phyloP scores from a whole-genome alignment of 345 rosid genomes.

The Linum lewisii region DNA sequence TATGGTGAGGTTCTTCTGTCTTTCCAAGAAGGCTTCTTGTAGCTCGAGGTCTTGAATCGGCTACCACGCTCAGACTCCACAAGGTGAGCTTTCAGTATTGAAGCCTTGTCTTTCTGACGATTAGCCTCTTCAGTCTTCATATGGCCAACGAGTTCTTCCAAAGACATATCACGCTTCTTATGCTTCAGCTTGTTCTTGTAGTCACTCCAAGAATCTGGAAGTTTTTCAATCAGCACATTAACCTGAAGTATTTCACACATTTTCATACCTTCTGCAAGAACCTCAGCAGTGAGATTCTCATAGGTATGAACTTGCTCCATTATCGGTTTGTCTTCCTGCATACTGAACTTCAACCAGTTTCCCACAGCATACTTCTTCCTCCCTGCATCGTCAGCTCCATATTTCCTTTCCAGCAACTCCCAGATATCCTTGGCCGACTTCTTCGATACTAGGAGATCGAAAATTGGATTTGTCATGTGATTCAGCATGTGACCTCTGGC shows the following conservation, averaged over 20 bases:
- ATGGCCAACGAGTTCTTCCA: too few relatives aligned
- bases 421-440: too few relatives aligned
- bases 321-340: too few relatives aligned
- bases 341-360: too few relatives aligned
- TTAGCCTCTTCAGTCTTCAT: not conserved
- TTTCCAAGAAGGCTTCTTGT: not conserved
- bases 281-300: not conserved
- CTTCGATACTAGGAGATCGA: too few relatives aligned
- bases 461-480: too few relatives aligned
- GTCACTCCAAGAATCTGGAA: not conserved
- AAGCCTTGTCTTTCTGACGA: not conserved
- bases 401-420: too few relatives aligned
- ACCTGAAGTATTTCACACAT: not conserved
- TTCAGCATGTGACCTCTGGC: too few relatives aligned
- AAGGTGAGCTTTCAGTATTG: not conserved
- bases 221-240: not conserved
- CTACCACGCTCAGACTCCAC: not conserved
- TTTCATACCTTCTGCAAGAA: not conserved
- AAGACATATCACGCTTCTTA: too few relatives aligned
- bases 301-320: too few relatives aligned
- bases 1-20: not conserved
- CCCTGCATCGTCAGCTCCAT: too few relatives aligned
- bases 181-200: not conserved
- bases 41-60: not conserved
- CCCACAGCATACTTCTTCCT: too few relatives aligned